These are phyloP conservation scores for Nicotiana tomentosiformis DNA, from an alignment of 257 asterid genomes.

Conservation along the genomic window DNA sequence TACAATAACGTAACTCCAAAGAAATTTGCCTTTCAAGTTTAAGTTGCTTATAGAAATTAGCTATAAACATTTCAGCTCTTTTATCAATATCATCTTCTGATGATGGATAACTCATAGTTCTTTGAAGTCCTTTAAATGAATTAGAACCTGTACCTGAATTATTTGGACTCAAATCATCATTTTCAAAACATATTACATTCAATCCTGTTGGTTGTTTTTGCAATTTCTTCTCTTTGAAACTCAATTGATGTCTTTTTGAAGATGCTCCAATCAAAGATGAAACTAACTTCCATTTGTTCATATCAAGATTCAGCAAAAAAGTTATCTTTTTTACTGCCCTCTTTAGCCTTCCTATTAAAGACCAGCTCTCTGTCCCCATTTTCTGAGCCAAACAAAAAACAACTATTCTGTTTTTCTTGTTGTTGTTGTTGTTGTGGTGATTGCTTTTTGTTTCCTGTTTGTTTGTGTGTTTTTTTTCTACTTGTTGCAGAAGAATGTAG, in stretches of 20 bases:
- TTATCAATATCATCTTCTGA: slow-evolving; percentile 79
- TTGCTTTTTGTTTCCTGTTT: not conserved
- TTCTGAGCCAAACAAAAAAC: not conserved
- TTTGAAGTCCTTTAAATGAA: slow-evolving; percentile 25
- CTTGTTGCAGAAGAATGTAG: not conserved
- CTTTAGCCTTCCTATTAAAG: slow-evolving; percentile 49
- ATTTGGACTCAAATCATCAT: slow-evolving; percentile 4
- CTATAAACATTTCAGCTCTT: slow-evolving; percentile 81
- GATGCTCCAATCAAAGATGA: slow-evolving; percentile 42
- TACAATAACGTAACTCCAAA: slow-evolving; percentile 53
- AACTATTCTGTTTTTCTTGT: not conserved
- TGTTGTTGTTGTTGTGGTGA: not conserved
- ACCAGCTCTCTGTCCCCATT: slow-evolving; percentile 40
- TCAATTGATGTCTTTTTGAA: slow-evolving; percentile 38
- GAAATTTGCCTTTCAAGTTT: slow-evolving; percentile 74
- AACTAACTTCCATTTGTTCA: slow-evolving; percentile 52
- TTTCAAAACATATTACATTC: slow-evolving; percentile 22
- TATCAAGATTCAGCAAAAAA: slow-evolving; percentile 43
- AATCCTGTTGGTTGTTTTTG: slow-evolving; percentile 31
- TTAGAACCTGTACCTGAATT: slow-evolving; percentile 17
- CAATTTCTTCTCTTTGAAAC: slow-evolving; percentile 44
- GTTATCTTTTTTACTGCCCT: slow-evolving; percentile 76
- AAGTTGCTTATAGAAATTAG: slow-evolving; percentile 64
- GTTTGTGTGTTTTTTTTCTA: too few species aligned
- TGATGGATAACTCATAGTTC: slow-evolving; percentile 62